A percentile compares a stretch with the other conserved stretches of the same genome.
phyloP scores from a whole-genome alignment of 2,329 filamentous ascomycete genomes.

The Claviceps quebecensis region DNA sequence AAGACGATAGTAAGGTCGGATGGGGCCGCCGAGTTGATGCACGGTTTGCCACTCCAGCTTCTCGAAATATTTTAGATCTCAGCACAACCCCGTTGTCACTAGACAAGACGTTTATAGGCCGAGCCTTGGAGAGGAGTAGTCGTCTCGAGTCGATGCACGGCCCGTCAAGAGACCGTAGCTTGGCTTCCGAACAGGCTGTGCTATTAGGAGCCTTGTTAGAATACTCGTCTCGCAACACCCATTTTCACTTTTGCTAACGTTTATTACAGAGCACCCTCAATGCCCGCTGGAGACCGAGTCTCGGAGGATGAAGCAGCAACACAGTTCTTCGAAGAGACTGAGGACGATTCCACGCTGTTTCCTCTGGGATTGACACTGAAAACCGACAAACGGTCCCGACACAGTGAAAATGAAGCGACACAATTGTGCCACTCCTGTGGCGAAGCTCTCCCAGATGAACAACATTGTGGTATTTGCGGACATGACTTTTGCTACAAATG shows the following conservation, averaged over 20 bases:
- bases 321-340: slow-evolving; percentile 21
- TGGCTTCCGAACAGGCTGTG: not conserved
- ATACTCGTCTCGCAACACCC: not conserved
- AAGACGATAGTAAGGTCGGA: slow-evolving; percentile 15
- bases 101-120: slow-evolving; percentile 5
- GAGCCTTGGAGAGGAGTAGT: slow-evolving; percentile 4
- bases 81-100: slow-evolving; percentile 1
- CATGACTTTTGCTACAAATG: slow-evolving; percentile 38
- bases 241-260: not conserved
- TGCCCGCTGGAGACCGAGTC: not conserved
- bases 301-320: slow-evolving; percentile 9
- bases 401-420: slow-evolving; percentile 12
- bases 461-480: slow-evolving; percentile 33
- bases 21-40: slow-evolving; percentile 15
- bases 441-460: slow-evolving; percentile 22
- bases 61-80: slow-evolving; percentile 8
- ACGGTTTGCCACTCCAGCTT: slow-evolving; percentile 14
- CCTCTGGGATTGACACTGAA: slow-evolving; percentile 33
- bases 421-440: slow-evolving; percentile 38
- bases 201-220: not conserved
- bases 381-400: slow-evolving; percentile 12
- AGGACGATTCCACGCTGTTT: slow-evolving; percentile 15
- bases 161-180: slow-evolving; percentile 1
- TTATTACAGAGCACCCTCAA: not conserved
- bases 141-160: slow-evolving; percentile 1